Percentiles rank a stretch among this genome's conserved stretches.
These are phyloP conservation scores for Withania somnifera DNA, from an alignment of 305 asterid genomes.

Conservation along the genomic window DNA sequence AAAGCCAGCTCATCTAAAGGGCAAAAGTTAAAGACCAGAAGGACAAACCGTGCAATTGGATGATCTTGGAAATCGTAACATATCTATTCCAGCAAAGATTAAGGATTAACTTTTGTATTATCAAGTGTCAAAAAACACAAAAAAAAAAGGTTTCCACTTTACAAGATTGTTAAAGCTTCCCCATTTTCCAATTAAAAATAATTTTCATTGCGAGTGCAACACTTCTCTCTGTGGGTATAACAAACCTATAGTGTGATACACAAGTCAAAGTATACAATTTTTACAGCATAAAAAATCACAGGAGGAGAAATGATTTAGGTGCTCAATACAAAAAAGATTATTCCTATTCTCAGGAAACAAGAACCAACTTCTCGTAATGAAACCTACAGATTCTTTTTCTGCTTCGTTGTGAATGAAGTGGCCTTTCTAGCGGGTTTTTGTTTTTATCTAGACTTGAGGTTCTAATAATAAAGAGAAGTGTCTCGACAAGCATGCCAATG, in stretches of 20 bases:
- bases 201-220: background rate
- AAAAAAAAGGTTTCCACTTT: background rate
- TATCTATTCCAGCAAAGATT: background rate
- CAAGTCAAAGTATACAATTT: background rate
- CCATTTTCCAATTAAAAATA: background rate
- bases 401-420: conserved; percentile 20
- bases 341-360: background rate
- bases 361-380: conserved; percentile 4
- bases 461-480: conserved; percentile 65
- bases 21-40: too few species aligned
- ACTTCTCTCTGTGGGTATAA: background rate
- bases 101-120: background rate
- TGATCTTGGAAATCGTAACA: background rate
- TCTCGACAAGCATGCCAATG: conserved; percentile 79
- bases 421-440: conserved; percentile 4
- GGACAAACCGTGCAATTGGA: too few species aligned
- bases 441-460: conserved; percentile 30
- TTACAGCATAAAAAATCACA: background rate
- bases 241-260: background rate
- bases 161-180: background rate
- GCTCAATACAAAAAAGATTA: background rate
- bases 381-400: conserved; percentile 59
- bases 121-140: background rate
- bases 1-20: too few species aligned
- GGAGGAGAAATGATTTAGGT: background rate